Conservation (phyloP, 2,329 filamentous ascomycete species). For the Canariomyces notabilis region DNA sequence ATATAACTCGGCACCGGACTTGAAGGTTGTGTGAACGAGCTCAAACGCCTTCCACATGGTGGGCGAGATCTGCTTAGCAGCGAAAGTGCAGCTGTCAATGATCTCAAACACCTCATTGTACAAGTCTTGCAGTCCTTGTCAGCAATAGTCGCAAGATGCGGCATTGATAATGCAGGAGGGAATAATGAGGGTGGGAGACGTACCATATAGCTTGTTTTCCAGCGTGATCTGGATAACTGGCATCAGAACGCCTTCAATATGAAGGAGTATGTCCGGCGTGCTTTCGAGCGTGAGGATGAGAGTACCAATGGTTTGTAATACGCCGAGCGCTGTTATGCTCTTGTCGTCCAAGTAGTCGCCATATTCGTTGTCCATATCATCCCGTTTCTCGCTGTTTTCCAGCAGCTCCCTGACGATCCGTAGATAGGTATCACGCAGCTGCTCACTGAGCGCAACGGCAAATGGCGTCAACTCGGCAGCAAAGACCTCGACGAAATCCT, state of each 20-base stretch:
- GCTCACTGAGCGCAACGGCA: conserved; percentile 90
- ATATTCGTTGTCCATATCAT: conserved; percentile 71
- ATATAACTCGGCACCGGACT: conserved; percentile 92
- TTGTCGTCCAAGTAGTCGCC: conserved; percentile 96
- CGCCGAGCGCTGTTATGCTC: conserved; percentile 93
- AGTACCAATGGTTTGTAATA: conserved; percentile 95
- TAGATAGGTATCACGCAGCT: conserved; percentile 92
- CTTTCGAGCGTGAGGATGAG: conserved; percentile 95
- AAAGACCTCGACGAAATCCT: conserved; percentile 98
- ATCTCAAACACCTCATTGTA: conserved; percentile 99
- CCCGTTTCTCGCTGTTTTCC: conserved; percentile 75
- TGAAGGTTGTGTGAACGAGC: conserved; percentile 94
- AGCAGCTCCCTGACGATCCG: conserved; percentile 88
- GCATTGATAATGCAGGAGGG: conserved; percentile 10
- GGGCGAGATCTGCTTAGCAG: conserved; percentile 88
- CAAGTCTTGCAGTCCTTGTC: conserved; percentile 52
- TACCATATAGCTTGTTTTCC: conserved; percentile 94
- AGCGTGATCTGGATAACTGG: conserved; percentile 93
- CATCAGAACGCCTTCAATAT: conserved; percentile 94
- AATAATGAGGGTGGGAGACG: conserved; percentile 20
- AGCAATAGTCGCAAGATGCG: not conserved
- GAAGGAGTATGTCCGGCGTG: conserved; percentile 88
- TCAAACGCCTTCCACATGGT: conserved; percentile 99
- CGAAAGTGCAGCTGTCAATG: conserved; percentile 98
- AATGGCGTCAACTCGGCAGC: conserved; percentile 96